Base-by-base conservation (phyloP, 306 rosid genomes). In the Casuarina equisetifolia region DNA sequence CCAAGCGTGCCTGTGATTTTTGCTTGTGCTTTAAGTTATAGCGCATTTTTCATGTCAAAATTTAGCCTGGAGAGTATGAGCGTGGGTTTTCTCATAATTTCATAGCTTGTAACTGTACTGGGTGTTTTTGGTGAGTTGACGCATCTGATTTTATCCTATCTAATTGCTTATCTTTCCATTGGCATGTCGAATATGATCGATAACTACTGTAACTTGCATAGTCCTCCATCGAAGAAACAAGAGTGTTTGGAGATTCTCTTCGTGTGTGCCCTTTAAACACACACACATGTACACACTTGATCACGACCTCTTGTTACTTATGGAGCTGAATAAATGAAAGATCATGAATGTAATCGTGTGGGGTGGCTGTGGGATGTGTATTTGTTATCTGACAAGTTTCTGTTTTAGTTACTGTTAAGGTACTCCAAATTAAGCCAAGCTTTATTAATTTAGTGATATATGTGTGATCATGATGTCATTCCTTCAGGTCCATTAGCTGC, bases 401-500 rank as follows among this genome's bases (percentile, higher is more conserved):
- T 2, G 13, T 32, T 19, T 25, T 25, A 32, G 38, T 11, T 19
- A 25, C 32, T 25, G 32, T 59, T 59, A 10, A 20, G 1, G 66
- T 1, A 20, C 32, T 52, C 64, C 64, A 39, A 58, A 35, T 70
- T 3, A 63, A 63, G 69, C 17, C 55, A 69, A 12, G 25, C 44
- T 39, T 70, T 2, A 54, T 54, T 53, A 32, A 16, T 44, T 48
- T 16, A 16, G 20, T 32, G 1, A 68, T 64, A 62, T 64, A 62
- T 67, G 61, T 79, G 32, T n/a, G 54, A 46, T 70, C 53, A 8
- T 64, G 8, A 39, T 52, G n/a, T 44, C 40, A 16, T 73, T 36
- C 39, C 82, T 88, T 74, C 91, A 90, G 98, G 88, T 72, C 51
- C 85, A 48, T 91, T 76, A 63, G 75, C 74, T 52, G 72, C 73